Evolutionary conservation across 2,329 filamentous ascomycete genomes (phyloP).

Genomic region (Colletotrichum truncatum): DNA sequence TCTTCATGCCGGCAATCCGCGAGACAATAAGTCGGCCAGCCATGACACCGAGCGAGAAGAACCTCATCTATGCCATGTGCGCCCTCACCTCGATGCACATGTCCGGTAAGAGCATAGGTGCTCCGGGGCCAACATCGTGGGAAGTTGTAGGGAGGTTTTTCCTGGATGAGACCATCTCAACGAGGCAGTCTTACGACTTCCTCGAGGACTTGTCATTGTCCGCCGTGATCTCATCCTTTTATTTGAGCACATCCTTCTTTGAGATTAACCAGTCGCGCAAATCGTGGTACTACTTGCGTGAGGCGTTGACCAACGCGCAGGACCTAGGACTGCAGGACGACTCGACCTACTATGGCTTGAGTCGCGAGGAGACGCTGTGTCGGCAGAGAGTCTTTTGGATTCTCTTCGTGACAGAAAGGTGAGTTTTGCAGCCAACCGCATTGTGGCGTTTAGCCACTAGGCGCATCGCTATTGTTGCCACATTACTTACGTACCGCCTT

Average conservation of each 20-base stretch:
- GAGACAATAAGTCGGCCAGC: constrained; percentile 53
- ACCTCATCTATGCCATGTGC: constrained; percentile 65
- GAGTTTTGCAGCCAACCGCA: constrained; percentile 14
- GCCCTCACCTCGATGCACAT: constrained; percentile 62
- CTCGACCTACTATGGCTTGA: constrained; percentile 57
- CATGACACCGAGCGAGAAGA: constrained; percentile 49
- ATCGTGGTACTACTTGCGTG: constrained; percentile 69
- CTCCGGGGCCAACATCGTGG: constrained; percentile 50
- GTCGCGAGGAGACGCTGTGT: constrained; percentile 61
- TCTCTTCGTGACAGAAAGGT: constrained; percentile 70
- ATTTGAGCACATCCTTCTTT: constrained; percentile 68
- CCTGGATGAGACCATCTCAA: constrained; percentile 65
- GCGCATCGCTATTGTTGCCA: background rate
- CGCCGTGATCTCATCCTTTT: constrained; percentile 70
- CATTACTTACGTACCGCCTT: background rate
- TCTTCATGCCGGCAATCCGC: constrained; percentile 65
- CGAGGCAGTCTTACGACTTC: constrained; percentile 65
- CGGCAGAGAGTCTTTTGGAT: constrained; percentile 69
- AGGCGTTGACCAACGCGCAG: constrained; percentile 68
- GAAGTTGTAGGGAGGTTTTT: constrained; percentile 63
- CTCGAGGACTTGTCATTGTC: constrained; percentile 62
- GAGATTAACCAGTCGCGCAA: constrained; percentile 69
- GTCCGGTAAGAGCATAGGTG: constrained; percentile 52
- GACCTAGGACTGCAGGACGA: constrained; percentile 68
- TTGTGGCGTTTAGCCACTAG: background rate